Percentiles rank a stretch among this genome's conserved stretches.
phyloP scores from a whole-genome alignment of 148 eudicot genomes.

The Rhododendron griersonianum region DNA sequence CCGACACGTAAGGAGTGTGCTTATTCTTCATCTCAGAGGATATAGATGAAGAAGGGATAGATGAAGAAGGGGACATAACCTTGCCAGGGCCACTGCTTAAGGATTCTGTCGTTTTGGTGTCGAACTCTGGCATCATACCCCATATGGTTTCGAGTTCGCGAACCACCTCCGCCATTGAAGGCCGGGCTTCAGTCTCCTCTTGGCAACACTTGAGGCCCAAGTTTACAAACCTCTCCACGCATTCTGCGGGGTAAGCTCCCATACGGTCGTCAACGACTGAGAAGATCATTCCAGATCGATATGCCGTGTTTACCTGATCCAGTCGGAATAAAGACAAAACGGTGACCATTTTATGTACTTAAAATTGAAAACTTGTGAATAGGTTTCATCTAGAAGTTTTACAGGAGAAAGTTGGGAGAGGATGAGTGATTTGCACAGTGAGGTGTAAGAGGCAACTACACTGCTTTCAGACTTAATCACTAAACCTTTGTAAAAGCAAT shows the following conservation, averaged over 20 bases:
- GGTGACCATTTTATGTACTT: neutral
- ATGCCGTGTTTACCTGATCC: conserved; percentile 50
- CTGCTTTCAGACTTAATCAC: conserved; percentile 3
- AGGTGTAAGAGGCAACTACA: neutral
- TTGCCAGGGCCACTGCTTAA: conserved; percentile 14
- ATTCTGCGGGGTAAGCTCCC: conserved; percentile 68
- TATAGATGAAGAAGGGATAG: conserved; percentile 31
- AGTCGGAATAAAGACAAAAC: neutral
- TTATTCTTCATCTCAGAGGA: conserved; percentile 19
- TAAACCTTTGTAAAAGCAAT: neutral
- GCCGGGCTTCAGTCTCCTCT: conserved; percentile 43
- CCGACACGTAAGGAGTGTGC: conserved; percentile 27
- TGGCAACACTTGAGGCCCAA: conserved; percentile 48
- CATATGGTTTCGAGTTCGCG: conserved; percentile 48
- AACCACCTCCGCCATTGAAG: conserved; percentile 53
- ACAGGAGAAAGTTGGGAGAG: neutral
- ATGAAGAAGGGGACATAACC: conserved; percentile 14
- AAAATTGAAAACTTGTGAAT: neutral
- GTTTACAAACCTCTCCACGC: conserved; percentile 44
- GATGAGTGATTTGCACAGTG: neutral
- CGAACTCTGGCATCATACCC: conserved; percentile 43
- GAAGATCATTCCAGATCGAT: conserved; percentile 45
- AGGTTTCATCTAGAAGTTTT: neutral
- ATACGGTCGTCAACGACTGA: conserved; percentile 50
- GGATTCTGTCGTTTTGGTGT: conserved; percentile 21